Evolutionary conservation across 139 green algal species (phyloP).

Genomic region (Penium margaritaceum): DNA sequence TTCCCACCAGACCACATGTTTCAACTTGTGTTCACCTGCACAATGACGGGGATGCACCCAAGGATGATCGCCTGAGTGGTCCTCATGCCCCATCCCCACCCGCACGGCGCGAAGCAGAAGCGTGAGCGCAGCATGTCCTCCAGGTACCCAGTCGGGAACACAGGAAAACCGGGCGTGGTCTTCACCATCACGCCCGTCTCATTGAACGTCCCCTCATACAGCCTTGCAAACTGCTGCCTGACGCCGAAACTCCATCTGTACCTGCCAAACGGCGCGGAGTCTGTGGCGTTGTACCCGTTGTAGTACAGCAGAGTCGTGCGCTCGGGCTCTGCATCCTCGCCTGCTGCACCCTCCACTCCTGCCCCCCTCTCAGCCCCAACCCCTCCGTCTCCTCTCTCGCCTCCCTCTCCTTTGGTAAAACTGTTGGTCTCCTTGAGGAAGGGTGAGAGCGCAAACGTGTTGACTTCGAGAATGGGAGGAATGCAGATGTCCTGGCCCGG

Average conservation of each 20-base stretch:
- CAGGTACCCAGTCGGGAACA: neutral
- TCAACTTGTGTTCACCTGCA: constrained; percentile 38
- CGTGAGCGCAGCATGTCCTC: neutral
- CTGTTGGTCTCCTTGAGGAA: too few relatives aligned
- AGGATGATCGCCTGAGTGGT: neutral
- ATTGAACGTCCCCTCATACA: constrained; percentile 20
- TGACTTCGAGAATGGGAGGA: too few relatives aligned
- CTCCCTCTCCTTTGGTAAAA: too few relatives aligned
- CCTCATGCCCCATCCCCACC: constrained; percentile 33
- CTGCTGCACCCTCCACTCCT: too few relatives aligned
- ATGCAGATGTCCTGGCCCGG: constrained; percentile 32
- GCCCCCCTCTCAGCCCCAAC: too few relatives aligned
- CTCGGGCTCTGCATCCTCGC: too few relatives aligned
- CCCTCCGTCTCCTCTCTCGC: too few relatives aligned
- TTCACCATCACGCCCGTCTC: neutral
- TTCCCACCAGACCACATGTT: too few relatives aligned
- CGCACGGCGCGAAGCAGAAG: constrained; percentile 46
- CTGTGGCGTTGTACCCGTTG: neutral
- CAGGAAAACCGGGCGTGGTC: neutral
- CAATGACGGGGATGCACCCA: constrained; percentile 50
- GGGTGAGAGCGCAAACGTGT: too few relatives aligned
- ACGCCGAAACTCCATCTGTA: constrained; percentile 41
- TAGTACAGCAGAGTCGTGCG: constrained; percentile 9
- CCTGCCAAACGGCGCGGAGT: neutral
- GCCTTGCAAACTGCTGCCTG: constrained; percentile 29